Conservation (phyloP, 2,329 filamentous ascomycete species). For the Akanthomyces dipterigenus region DNA sequence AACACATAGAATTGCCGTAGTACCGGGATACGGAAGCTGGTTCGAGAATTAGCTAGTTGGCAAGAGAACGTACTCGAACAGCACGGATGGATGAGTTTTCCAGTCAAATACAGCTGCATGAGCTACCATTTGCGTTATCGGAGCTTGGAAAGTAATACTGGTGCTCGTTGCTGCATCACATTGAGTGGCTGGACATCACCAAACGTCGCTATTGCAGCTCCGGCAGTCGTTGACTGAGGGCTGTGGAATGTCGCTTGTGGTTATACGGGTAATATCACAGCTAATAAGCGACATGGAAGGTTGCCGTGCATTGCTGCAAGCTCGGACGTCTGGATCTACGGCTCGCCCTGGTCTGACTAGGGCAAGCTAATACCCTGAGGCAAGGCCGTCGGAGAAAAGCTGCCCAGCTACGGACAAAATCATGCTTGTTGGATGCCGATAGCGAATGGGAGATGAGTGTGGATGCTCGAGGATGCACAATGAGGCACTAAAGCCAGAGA, state of each 20-base stretch:
- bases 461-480: not conserved
- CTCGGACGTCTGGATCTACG: not conserved
- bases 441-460: slow-evolving; percentile 5
- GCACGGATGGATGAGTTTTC: too few species aligned
- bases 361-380: not conserved
- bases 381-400: not conserved
- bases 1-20: too few species aligned
- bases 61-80: too few species aligned
- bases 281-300: not conserved
- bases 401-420: not conserved
- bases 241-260: not conserved
- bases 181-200: too few species aligned
- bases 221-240: not conserved
- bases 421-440: not conserved
- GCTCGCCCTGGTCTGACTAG: too few species aligned
- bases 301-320: not conserved
- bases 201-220: too few species aligned
- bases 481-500: not conserved
- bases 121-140: not conserved
- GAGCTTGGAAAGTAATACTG: not conserved
- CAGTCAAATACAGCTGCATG: too few species aligned
- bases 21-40: too few species aligned
- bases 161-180: not conserved
- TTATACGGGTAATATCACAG: not conserved
- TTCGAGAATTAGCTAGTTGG: too few species aligned